Evolutionary conservation across 2,329 filamentous ascomycete species (phyloP).

Genomic region (Sporothrix schenckii): DNA sequence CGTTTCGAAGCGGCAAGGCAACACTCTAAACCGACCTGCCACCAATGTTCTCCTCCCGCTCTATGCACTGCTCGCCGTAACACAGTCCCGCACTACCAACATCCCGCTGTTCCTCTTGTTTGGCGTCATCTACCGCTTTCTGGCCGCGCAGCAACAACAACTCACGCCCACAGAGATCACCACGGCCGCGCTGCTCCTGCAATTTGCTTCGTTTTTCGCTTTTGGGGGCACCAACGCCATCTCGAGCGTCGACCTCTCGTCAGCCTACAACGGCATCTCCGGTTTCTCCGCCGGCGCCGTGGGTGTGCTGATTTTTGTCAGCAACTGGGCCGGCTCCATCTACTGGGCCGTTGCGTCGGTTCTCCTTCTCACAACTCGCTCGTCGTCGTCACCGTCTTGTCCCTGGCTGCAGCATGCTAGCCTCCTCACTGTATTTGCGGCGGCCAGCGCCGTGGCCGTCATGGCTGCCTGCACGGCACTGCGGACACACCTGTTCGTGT

Average conservation of each 20-base stretch:
- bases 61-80: constrained; percentile 77
- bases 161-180: constrained; percentile 63
- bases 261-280: constrained; percentile 88
- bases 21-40: background rate
- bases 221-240: constrained; percentile 92
- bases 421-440: constrained; percentile 70
- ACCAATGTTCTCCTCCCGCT: constrained; percentile 65
- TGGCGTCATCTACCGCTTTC: constrained; percentile 58
- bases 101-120: constrained; percentile 82
- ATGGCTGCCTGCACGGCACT: constrained; percentile 87
- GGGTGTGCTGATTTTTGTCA: constrained; percentile 78
- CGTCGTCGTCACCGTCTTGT: background rate
- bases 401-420: constrained; percentile 55
- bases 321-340: constrained; percentile 89
- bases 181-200: constrained; percentile 72
- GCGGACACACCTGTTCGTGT: constrained; percentile 91
- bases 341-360: constrained; percentile 77
- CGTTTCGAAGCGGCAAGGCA: constrained; percentile 13
- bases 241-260: constrained; percentile 91
- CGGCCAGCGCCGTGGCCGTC: constrained; percentile 67
- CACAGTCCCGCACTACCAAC: constrained; percentile 83
- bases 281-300: constrained; percentile 81
- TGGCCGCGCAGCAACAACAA: constrained; percentile 43
- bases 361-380: constrained; percentile 42
- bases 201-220: constrained; percentile 84